Evolutionary conservation across 2,329 filamentous ascomycete genomes (phyloP), one percentile per base, ranked within the genome.

Genomic region (Plenodomus tracheiphilus): DNA sequence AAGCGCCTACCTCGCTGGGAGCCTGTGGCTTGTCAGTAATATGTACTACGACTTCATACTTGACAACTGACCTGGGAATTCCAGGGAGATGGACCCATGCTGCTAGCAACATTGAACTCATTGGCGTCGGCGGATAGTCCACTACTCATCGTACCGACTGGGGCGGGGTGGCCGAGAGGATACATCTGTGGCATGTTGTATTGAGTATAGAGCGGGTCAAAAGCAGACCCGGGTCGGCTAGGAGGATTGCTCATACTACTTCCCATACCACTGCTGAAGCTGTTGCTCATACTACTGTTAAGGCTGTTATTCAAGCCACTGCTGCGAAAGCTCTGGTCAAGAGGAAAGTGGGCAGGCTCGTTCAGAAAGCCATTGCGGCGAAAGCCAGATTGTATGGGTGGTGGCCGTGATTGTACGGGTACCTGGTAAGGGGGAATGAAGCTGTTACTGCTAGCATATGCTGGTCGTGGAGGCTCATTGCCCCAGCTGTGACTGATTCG

Each of bases 121-220:
- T 69, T 68, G 1, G 77, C 76, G 38, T 75, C 76, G 3, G 77
- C 75, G 8, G 76, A 79, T 17, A 79, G 65, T 41, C 71, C 69
- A 48, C 70, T 70, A 15, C 58, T 58, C 44, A 70, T 64, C 9
- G 54, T 72, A 44, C 75, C 73, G 44, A 75, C 69, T 13, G 72
- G 64, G 16, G 64, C 59, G 28, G 69, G 61, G 38, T 68, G 65
- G 37, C 67, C 69, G 13, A 60, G 45, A 20, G 43, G 41, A 56
- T 66, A 59, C 61, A 70, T 62, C 4, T 61, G 54, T 4, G 62
- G 53, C 35, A 61, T 59, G 20, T 64, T 48, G 54, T 71, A 74
- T 44, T 68, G 68, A 37, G 61, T 66, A 49, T 65, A 68, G 46
- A 59, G 54, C 8, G 62, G 54, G 30, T 73, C 70, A 43, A 75